Conservation (phyloP, 2,329 filamentous ascomycete genomes). For the Pseudocercospora macadamiae region DNA sequence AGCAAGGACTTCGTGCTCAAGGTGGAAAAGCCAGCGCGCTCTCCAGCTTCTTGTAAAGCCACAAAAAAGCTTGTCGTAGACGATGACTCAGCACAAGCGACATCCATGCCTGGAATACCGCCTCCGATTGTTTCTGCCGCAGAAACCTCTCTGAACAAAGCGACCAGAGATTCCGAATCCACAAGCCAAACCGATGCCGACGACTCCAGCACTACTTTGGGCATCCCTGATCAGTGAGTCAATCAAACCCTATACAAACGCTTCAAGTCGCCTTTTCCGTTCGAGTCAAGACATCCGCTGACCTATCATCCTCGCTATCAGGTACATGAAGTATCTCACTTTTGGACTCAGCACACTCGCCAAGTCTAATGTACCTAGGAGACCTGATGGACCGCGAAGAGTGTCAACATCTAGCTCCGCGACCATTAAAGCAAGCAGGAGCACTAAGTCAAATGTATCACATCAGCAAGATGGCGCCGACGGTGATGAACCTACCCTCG, state of each 20-base stretch:
- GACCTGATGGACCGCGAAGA: constrained; percentile 26
- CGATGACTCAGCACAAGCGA: constrained; percentile 12
- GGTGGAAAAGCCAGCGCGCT: neutral
- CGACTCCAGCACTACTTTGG: constrained; percentile 41
- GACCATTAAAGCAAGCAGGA: constrained; percentile 24
- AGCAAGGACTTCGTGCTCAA: constrained; percentile 18
- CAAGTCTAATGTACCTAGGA: constrained; percentile 28
- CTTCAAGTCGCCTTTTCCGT: no score
- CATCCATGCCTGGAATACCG: constrained; percentile 45
- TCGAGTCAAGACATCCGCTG: no score
- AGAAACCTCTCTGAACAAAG: constrained; percentile 48
- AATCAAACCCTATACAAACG: no score
- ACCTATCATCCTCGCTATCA: no score
- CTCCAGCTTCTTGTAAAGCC: neutral
- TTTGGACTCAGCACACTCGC: constrained; percentile 46
- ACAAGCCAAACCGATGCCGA: constrained; percentile 14
- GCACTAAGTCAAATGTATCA: constrained; percentile 9
- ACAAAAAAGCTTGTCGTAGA: neutral
- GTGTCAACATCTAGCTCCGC: constrained; percentile 31
- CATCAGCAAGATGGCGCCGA: constrained; percentile 18
- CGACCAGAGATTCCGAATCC: constrained; percentile 37
- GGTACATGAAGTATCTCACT: constrained; percentile 56
- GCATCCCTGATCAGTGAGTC: constrained; percentile 50
- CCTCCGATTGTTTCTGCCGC: constrained; percentile 51
- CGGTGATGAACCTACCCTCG: constrained; percentile 23